Evolutionary conservation across 75 land plant species (phyloP).

Genomic region (Selaginella moellendorffii): DNA sequence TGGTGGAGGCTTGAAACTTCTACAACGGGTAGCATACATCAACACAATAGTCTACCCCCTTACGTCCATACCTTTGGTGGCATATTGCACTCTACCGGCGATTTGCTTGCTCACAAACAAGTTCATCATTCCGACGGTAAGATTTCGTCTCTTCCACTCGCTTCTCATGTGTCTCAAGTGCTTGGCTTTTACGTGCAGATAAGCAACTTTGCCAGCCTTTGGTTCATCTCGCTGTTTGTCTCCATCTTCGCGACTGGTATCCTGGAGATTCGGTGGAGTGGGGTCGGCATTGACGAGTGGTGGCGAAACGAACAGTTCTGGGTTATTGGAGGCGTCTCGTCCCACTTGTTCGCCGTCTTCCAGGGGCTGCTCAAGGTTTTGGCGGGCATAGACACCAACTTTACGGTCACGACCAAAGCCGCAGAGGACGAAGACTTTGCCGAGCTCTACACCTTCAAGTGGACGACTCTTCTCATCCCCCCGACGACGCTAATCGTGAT

Average conservation of each 20-base stretch:
- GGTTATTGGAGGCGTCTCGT: slow-evolving; percentile 10
- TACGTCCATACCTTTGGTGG: slow-evolving; percentile 51
- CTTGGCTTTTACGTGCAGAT: not conserved
- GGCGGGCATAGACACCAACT: slow-evolving; percentile 9
- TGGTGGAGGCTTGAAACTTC: slow-evolving; percentile 39
- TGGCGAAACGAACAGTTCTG: slow-evolving; percentile 11
- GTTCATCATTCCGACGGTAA: slow-evolving; percentile 53
- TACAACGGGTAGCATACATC: slow-evolving; percentile 52
- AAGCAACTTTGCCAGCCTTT: not conserved
- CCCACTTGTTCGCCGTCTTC: slow-evolving; percentile 5
- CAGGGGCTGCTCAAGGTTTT: slow-evolving; percentile 6
- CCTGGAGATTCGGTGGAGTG: slow-evolving; percentile 6
- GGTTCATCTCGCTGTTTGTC: not conserved
- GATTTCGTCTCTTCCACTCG: too few relatives aligned
- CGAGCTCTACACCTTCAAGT: slow-evolving; percentile 41
- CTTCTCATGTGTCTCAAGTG: too few relatives aligned
- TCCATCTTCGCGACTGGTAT: slow-evolving; percentile 5
- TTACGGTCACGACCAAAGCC: not conserved
- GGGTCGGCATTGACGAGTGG: slow-evolving; percentile 8
- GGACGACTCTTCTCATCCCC: slow-evolving; percentile 86
- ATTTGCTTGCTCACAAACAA: slow-evolving; percentile 54
- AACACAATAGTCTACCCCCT: slow-evolving; percentile 50
- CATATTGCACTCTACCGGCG: slow-evolving; percentile 61
- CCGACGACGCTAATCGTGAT: slow-evolving; percentile 86
- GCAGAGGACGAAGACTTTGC: slow-evolving; percentile 5